Percentiles rank a stretch among this genome's conserved stretches.
phyloP scores from a whole-genome alignment of 495 filamentous ascomycete species.

The Penicillium herquei region DNA sequence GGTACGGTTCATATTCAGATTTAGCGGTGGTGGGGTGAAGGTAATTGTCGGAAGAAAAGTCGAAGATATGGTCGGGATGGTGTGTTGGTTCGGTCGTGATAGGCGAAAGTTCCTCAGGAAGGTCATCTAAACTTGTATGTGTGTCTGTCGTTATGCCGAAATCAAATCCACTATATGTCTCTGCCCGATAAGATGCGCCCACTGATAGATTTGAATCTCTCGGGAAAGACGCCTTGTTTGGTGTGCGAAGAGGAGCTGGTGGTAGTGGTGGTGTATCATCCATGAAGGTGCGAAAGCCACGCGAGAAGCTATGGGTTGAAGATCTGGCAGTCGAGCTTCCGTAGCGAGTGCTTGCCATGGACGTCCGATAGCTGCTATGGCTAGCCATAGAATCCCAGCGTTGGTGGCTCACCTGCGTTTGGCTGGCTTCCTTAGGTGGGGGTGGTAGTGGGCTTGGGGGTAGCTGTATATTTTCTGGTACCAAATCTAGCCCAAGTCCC shows the following conservation, averaged over 20 bases:
- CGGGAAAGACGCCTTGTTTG: conserved; percentile 23
- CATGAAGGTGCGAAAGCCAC: conserved; percentile 30
- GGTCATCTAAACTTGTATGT: conserved; percentile 20
- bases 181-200: conserved; percentile 21
- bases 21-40: conserved; percentile 19
- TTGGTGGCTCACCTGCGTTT: conserved; percentile 19
- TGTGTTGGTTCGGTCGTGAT: background rate
- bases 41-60: conserved; percentile 9
- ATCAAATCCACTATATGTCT: conserved; percentile 32
- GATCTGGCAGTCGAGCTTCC: conserved; percentile 39
- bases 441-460: conserved; percentile 34
- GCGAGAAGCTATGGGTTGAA: conserved; percentile 39
- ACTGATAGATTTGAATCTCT: conserved; percentile 26
- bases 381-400: conserved; percentile 38
- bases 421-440: background rate
- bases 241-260: conserved; percentile 24
- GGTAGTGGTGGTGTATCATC: conserved; percentile 43
- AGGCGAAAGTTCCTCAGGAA: conserved; percentile 13
- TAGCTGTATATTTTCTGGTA: conserved; percentile 19
- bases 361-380: conserved; percentile 46
- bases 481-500: conserved; percentile 13
- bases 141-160: conserved; percentile 22
- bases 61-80: conserved; percentile 6
- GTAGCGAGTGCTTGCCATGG: conserved; percentile 43
- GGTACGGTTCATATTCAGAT: conserved; percentile 3